Evolutionary conservation across 2,329 filamentous ascomycete species (phyloP).

Genomic region (Colletotrichum higginsianum): DNA sequence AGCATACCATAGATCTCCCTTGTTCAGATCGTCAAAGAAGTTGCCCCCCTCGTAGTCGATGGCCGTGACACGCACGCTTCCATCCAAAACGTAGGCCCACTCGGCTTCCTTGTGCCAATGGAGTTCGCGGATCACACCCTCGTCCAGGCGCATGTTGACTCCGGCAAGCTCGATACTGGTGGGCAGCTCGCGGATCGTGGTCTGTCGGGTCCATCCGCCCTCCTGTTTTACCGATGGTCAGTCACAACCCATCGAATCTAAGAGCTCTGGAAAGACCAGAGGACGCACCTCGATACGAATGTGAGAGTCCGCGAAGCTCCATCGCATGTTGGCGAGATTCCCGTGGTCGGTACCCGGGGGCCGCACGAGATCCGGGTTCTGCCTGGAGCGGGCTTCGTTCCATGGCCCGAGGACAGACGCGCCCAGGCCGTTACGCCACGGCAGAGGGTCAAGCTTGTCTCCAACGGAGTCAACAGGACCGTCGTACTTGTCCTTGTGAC

Average conservation of each 20-base stretch:
- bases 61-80: conserved; percentile 79
- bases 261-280: too few species aligned
- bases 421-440: conserved; percentile 76
- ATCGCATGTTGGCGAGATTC: conserved; percentile 79
- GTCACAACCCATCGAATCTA: neutral
- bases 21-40: conserved; percentile 82
- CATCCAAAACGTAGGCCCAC: conserved; percentile 82
- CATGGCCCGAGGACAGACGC: conserved; percentile 78
- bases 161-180: conserved; percentile 80
- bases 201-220: conserved; percentile 83
- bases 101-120: conserved; percentile 88
- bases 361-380: conserved; percentile 80
- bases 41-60: conserved; percentile 82
- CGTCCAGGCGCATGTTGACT: conserved; percentile 85
- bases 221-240: conserved; percentile 61
- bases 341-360: conserved; percentile 82
- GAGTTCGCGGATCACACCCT: conserved; percentile 81
- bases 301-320: conserved; percentile 78
- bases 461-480: conserved; percentile 72
- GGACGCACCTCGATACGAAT: conserved; percentile 72
- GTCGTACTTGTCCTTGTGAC: conserved; percentile 73
- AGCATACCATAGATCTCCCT: conserved; percentile 76
- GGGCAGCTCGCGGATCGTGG: conserved; percentile 75
- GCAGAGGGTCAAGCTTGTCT: conserved; percentile 74
- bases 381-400: conserved; percentile 77